Base-by-base conservation (phyloP, 352 stramenopile genomes). In the Pythium aquatile region DNA sequence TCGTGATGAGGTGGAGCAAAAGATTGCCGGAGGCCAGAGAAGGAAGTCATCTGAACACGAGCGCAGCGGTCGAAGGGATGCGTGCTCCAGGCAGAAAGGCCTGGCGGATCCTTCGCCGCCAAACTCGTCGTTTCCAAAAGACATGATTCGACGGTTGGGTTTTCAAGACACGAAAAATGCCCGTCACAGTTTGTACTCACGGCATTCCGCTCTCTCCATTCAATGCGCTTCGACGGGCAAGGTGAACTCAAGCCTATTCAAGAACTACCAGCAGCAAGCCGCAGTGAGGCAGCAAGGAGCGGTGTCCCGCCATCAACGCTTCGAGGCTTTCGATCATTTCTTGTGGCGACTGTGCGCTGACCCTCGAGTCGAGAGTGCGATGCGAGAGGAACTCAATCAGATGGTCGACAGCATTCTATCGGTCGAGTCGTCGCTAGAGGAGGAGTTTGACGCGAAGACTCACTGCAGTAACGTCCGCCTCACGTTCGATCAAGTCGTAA, bases 331-430 rank as follows among this genome's bases (percentile, higher is more conserved):
- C 32, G 76, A 80, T 24, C 61, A 74, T 14, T 85, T 90, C 47
- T 47, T 90, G 10, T 40, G 56, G 24, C 80, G 70, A 53, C 60
- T 89, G 1, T 72, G 75, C 29, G 63, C 48, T 1, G 70, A 91
- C 33, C 61, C 70, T 8, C 69, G 69, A 24, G 72, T 85, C 17
- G 67, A 83, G n/a, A 60, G 24, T 10, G 73, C 75, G 7, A 81
- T 92, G 61, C 78, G 79, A 30, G 75, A 87, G 30, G 83, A 92
- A n/a, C 70, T 92, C 3, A 88, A 87, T 24, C 69, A 76, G 29
- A 92, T 92, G 83, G 82, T 92, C 0, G 76, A 81, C 30, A 77
- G 76, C 2, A 90, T 92, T 59, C 49, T 92, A 16, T 71, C 61
- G 0, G 71, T 91, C 4, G 77, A 91, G 24, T 53, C 47, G 4